phyloP scores from a whole-genome alignment of 768 basidiomycete genomes.

The Psilocybe azurescens region DNA sequence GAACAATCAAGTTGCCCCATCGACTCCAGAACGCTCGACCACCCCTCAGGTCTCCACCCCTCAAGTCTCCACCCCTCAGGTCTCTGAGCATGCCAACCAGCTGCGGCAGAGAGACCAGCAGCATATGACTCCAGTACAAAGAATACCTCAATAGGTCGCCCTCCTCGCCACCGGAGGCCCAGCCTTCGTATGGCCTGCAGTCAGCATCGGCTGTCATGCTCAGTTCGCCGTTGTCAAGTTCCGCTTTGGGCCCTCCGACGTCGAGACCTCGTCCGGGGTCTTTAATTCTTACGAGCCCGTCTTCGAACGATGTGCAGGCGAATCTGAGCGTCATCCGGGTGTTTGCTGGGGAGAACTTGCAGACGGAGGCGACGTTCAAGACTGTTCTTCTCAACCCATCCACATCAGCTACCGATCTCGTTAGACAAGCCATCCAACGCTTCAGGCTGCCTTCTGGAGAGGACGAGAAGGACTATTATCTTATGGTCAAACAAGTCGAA shows the following conservation, averaged over 20 bases:
- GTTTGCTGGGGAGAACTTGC: constrained; percentile 89
- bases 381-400: constrained; percentile 91
- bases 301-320: constrained; percentile 64
- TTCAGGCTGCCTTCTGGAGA: constrained; percentile 80
- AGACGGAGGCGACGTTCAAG: constrained; percentile 98
- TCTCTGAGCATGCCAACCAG: too few species aligned
- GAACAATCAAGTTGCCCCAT: too few species aligned
- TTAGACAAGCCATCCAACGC: constrained; percentile 92
- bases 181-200: too few species aligned
- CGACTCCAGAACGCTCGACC: too few species aligned
- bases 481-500: constrained; percentile 93
- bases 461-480: constrained; percentile 73
- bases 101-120: too few species aligned
- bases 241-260: constrained; percentile 56
- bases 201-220: too few species aligned
- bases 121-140: too few species aligned
- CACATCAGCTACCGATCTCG: constrained; percentile 83
- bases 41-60: too few species aligned
- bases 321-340: constrained; percentile 95
- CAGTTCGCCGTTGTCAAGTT: constrained; percentile 45
- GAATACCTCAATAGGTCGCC: too few species aligned
- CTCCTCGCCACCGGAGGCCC: too few species aligned
- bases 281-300: constrained; percentile 64
- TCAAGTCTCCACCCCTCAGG: too few species aligned
- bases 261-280: constrained; percentile 77